Evolutionary conservation across 2,329 filamentous ascomycete genomes (phyloP), one percentile per base, ranked within the genome.

Genomic region (Elsinoe australis): DNA sequence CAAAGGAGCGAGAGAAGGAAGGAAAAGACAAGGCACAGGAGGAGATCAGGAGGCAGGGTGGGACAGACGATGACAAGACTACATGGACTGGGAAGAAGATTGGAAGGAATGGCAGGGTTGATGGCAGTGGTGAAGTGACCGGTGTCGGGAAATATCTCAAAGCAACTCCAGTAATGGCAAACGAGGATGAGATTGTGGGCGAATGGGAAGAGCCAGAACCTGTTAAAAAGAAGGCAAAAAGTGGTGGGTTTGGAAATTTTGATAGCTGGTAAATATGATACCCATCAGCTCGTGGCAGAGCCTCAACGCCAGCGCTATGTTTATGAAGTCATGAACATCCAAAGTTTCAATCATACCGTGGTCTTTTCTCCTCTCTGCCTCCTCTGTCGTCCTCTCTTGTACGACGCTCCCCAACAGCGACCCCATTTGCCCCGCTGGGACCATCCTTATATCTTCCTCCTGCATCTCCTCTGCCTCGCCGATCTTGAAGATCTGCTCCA

Each of bases 41-140:
- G 52, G 78, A 82, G 56, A 71, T 85, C 8, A 71, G 72, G 59
- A 70, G 71, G 49, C 70, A 73, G 47, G 87, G 85, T 21, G 85
- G 84, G 2, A 84, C 81, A 1, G 90, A 94, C 47, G 90, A 95
- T 60, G 88, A 96, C 59, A 80, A 79, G 62, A 83, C 86, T 2
- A 98, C 92, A 2, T 98, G 92, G 92, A 96, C 92, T 2, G 92
- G 92, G 3, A 98, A 96, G 69, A 74, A 89, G 32, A 79, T 98
- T 42, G 73, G 88, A 19, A 74, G 71, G 1, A 79, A 83, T 58
- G 83, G 80, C 1, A 78, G 72, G 0, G 71, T 79, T 1, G 64
- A 65, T 10, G 70, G 67, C 5, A 67, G 66, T 3, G 79, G 80
- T 9, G 66, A 60, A 5, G 64, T 58, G 1, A 53, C 55, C n/a